phyloP scores from a whole-genome alignment of 2,329 filamentous ascomycete genomes.

The Paraphoma sp. region DNA sequence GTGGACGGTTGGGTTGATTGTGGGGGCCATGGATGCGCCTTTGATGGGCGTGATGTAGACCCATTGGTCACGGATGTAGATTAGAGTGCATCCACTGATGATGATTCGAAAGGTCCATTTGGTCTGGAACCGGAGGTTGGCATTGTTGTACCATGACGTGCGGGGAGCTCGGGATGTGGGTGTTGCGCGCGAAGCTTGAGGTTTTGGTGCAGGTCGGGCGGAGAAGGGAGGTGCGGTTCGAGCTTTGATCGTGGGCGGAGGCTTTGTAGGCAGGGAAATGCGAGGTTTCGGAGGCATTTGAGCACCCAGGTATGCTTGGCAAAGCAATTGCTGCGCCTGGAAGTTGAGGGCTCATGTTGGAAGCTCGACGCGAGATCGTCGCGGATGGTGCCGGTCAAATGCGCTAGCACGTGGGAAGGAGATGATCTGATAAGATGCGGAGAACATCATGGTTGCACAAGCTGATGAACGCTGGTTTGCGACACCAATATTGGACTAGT shows the following conservation, averaged over 20 bases:
- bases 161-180: slow-evolving; percentile 5
- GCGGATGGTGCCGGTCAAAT: slow-evolving; percentile 2
- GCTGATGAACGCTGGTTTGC: no score
- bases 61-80: slow-evolving; percentile 51
- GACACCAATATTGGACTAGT: no score
- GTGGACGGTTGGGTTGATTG: slow-evolving; percentile 51
- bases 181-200: slow-evolving; percentile 2
- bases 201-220: slow-evolving; percentile 8
- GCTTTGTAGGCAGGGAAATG: slow-evolving; percentile 18
- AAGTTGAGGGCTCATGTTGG: not conserved
- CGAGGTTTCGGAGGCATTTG: slow-evolving; percentile 36
- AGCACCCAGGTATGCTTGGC: no score
- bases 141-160: slow-evolving; percentile 10
- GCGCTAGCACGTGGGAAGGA: slow-evolving; percentile 16
- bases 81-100: slow-evolving; percentile 17
- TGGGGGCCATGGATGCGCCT: slow-evolving; percentile 55
- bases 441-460: not conserved
- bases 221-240: slow-evolving; percentile 3
- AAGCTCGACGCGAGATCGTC: slow-evolving; percentile 12
- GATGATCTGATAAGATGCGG: slow-evolving; percentile 24
- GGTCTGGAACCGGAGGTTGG: slow-evolving; percentile 5
- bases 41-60: slow-evolving; percentile 46
- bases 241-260: slow-evolving; percentile 3
- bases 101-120: slow-evolving; percentile 10
- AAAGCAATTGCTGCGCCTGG: not conserved